These are phyloP conservation scores for Coemansia nantahalensis DNA, from an alignment of 192 early-diverging fungal genomes.

Conservation along the genomic window DNA sequence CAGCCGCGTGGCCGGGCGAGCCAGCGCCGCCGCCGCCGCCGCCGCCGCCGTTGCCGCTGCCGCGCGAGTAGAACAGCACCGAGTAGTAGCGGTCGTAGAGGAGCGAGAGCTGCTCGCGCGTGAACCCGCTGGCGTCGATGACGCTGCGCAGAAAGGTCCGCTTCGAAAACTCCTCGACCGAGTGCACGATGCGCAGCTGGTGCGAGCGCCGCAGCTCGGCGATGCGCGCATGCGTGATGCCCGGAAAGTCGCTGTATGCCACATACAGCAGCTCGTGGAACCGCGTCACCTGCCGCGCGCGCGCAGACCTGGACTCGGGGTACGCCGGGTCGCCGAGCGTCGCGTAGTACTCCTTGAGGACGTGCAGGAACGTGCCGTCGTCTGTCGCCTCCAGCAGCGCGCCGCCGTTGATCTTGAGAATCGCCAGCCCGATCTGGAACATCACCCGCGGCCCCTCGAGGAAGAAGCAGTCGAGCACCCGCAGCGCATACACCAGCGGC, in stretches of 20 bases:
- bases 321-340: slow-evolving; percentile 76
- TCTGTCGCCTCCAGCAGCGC: slow-evolving; percentile 64
- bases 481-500: slow-evolving; percentile 82
- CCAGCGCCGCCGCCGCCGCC: no score
- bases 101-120: slow-evolving; percentile 79
- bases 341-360: slow-evolving; percentile 83
- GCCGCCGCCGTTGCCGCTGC: slow-evolving; percentile 1
- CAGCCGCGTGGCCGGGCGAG: no score
- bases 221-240: slow-evolving; percentile 71
- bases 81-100: slow-evolving; percentile 89
- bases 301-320: slow-evolving; percentile 55
- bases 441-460: slow-evolving; percentile 96
- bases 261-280: slow-evolving; percentile 91
- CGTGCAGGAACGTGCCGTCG: slow-evolving; percentile 76
- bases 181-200: slow-evolving; percentile 87
- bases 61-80: slow-evolving; percentile 59
- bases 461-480: slow-evolving; percentile 96
- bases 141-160: slow-evolving; percentile 84
- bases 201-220: slow-evolving; percentile 76
- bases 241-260: slow-evolving; percentile 89
- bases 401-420: slow-evolving; percentile 90
- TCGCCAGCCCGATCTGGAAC: slow-evolving; percentile 89
- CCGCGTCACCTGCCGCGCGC: slow-evolving; percentile 62
- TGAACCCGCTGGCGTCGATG: slow-evolving; percentile 69
- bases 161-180: slow-evolving; percentile 92